These are phyloP conservation scores for Meira miltonrushii DNA, from an alignment of 1,284 basidiomycete species.

Conservation along the genomic window DNA sequence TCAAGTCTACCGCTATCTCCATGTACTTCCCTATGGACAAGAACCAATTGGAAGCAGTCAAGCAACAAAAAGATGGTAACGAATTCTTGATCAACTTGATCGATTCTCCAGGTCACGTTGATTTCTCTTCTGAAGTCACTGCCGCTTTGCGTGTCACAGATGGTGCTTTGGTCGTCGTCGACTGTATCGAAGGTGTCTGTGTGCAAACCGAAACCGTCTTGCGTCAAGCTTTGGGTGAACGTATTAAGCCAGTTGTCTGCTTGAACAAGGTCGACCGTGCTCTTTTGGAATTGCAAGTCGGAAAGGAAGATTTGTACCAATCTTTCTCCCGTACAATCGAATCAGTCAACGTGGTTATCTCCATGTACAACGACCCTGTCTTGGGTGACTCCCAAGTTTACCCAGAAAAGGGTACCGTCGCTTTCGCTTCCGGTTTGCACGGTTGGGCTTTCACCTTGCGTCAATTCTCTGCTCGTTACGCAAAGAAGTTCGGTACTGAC, in stretches of 20 bases:
- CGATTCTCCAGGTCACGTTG: constrained; percentile 69
- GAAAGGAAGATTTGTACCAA: constrained; percentile 96
- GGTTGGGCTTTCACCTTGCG: constrained; percentile 99
- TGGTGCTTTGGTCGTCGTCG: constrained; percentile 84
- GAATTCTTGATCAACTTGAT: constrained; percentile 86
- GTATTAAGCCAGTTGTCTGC: constrained; percentile 98
- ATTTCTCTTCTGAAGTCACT: constrained; percentile 89
- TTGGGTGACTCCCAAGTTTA: constrained; percentile 99
- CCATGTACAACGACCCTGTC: constrained; percentile 88
- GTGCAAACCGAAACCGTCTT: constrained; percentile 99
- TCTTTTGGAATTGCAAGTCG: constrained; percentile 93
- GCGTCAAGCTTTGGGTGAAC: constrained; percentile 92
- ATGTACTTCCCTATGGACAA: constrained; percentile 98
- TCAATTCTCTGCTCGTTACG: constrained; percentile 90
- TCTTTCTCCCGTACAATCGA: constrained; percentile 97
- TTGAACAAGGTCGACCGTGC: constrained; percentile 99
- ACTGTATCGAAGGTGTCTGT: constrained; percentile 99
- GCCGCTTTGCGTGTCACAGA: constrained; percentile 99
- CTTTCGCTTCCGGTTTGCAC: constrained; percentile 98
- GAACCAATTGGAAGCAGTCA: constrained; percentile 67
- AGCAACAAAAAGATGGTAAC: constrained; percentile 90
- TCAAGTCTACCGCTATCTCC: constrained; percentile 99
- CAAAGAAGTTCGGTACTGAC: constrained; percentile 99
- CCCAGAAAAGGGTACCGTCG: constrained; percentile 96
- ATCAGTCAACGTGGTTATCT: constrained; percentile 97